Conservation (phyloP, 805 yeast species). For the Wickerhamomyces rabaulensis region DNA sequence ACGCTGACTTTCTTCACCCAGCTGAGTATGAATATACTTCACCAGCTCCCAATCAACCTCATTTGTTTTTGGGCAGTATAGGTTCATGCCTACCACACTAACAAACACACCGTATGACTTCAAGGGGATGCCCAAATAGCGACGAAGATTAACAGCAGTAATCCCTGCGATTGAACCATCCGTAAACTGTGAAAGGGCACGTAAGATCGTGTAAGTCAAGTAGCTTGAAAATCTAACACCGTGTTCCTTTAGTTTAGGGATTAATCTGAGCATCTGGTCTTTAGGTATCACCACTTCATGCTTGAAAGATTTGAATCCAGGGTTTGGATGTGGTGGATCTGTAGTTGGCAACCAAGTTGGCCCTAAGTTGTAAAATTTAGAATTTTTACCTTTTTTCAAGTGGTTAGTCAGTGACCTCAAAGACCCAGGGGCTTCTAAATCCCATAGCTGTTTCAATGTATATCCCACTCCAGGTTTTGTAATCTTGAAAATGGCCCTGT, state of each 20-base stretch:
- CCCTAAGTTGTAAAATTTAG: neutral
- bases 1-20: neutral
- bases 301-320: neutral
- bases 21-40: neutral
- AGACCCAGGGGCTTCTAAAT: neutral
- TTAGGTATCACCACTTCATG: neutral
- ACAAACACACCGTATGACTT: constrained; percentile 6
- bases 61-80: neutral
- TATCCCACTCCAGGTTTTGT: neutral
- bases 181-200: neutral
- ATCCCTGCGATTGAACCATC: neutral
- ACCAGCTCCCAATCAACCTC: constrained; percentile 7
- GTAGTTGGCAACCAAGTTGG: neutral
- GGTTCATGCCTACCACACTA: neutral
- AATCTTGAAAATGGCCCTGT: neutral
- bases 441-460: neutral
- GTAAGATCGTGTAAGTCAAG: constrained; percentile 1
- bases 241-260: neutral
- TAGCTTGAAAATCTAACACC: constrained; percentile 4
- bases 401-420: neutral
- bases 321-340: neutral
- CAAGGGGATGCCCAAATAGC: neutral
- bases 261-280: neutral
- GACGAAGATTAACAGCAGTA: constrained; percentile 8
- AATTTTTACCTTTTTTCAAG: neutral